phyloP scores from a whole-genome alignment of 2,329 filamentous ascomycete genomes.

The Emergomyces orientalis region DNA sequence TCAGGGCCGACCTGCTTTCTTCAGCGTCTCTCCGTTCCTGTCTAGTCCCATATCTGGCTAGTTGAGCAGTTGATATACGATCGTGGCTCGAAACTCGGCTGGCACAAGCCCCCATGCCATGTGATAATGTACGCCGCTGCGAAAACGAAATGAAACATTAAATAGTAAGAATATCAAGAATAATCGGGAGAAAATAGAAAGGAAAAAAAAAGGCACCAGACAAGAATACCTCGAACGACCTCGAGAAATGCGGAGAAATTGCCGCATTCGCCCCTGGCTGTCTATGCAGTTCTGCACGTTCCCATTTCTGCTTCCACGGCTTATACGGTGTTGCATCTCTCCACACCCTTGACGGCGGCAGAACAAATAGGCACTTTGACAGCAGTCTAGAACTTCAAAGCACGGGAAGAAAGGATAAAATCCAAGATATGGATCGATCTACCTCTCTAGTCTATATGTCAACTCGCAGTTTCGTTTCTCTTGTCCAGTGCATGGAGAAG shows the following conservation, averaged over 20 bases:
- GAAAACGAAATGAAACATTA: neutral
- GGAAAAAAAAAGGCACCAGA: too few relatives aligned
- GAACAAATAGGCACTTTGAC: neutral
- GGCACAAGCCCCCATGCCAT: neutral
- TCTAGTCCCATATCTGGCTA: neutral
- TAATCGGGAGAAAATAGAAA: neutral
- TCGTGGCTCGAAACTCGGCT: neutral
- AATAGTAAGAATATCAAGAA: neutral
- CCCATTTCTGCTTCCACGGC: neutral
- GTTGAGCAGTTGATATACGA: neutral
- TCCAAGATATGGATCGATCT: neutral
- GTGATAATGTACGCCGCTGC: too few relatives aligned
- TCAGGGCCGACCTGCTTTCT: neutral
- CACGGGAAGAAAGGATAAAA: neutral
- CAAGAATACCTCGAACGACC: neutral
- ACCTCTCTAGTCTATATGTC: neutral
- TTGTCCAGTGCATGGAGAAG: neutral
- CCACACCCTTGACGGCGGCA: neutral
- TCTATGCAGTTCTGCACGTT: neutral
- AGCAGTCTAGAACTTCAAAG: neutral
- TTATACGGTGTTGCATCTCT: conserved; percentile 2
- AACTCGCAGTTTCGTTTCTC: too few relatives aligned
- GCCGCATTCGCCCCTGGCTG: neutral
- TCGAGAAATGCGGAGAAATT: neutral
- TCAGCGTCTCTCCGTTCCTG: neutral